Evolutionary conservation across 129 eudicot genomes (phyloP).

Genomic region (Centaurea solstitialis): DNA sequence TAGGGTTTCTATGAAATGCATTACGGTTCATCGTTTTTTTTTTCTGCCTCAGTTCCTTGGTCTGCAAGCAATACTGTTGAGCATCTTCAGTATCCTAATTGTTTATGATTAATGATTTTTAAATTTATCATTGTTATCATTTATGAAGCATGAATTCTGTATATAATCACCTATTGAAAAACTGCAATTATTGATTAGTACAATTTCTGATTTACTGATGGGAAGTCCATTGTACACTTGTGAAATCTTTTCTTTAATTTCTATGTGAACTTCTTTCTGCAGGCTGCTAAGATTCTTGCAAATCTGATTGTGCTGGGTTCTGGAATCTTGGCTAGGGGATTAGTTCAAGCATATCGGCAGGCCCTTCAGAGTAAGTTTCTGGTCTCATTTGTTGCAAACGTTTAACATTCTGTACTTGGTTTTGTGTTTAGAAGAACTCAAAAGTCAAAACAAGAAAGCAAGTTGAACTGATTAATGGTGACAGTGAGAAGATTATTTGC

Average conservation of each 20-base stretch:
- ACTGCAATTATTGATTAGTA: background rate
- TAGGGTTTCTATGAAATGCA: background rate
- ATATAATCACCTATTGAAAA: background rate
- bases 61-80: background rate
- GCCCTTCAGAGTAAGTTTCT: conserved; percentile 65
- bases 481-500: background rate
- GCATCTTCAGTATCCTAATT: background rate
- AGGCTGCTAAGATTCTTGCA: conserved; percentile 83
- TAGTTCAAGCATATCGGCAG: conserved; percentile 80
- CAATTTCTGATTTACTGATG: background rate
- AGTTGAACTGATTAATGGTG: background rate
- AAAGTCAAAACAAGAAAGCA: background rate
- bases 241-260: background rate
- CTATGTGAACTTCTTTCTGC: conserved; percentile 22
- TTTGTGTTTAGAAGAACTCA: background rate
- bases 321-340: conserved; percentile 68
- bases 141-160: background rate
- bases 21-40: background rate
- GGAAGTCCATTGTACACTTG: background rate
- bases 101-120: background rate
- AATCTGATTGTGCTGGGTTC: conserved; percentile 68
- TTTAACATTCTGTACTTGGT: background rate
- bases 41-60: background rate
- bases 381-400: background rate
- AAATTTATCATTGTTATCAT: background rate